A percentile compares a stretch with the other conserved stretches of the same genome.
These are phyloP conservation scores for Ceratocystis lukuohia DNA, from an alignment of 2,329 filamentous ascomycete genomes.

Conservation along the genomic window DNA sequence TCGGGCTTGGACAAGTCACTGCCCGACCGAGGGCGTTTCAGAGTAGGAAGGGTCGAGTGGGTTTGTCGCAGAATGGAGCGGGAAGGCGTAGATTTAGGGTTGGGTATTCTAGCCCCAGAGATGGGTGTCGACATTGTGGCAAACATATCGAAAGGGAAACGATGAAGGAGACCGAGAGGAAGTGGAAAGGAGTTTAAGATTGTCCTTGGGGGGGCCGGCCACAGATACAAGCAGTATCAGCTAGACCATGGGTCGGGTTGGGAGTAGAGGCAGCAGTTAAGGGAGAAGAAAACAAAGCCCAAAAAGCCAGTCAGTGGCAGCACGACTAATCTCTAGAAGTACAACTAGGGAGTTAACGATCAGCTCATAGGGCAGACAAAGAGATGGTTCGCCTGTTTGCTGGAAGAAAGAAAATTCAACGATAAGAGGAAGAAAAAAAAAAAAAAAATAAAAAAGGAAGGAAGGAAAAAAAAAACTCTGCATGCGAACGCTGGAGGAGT, in stretches of 20 bases:
- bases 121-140: conserved; percentile 5
- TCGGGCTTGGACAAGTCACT: conserved; percentile 29
- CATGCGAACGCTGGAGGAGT: neutral
- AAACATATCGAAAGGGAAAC: conserved; percentile 8
- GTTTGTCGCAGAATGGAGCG: conserved; percentile 41
- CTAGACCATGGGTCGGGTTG: neutral
- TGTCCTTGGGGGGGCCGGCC: neutral
- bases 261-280: neutral
- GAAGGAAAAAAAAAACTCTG: conserved; percentile 4
- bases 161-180: neutral
- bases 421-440: neutral
- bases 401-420: neutral
- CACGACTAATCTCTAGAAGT: neutral
- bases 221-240: neutral
- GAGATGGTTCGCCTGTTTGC: neutral
- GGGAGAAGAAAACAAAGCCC: neutral
- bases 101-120: neutral
- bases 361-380: too few relatives aligned
- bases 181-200: neutral
- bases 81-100: conserved; percentile 30
- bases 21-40: conserved; percentile 14
- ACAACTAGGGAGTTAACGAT: too few relatives aligned
- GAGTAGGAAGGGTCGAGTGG: conserved; percentile 9
- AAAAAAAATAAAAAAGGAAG: neutral
- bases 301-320: neutral